These are phyloP conservation scores for Fusarium torreyae DNA, from an alignment of 2,329 filamentous ascomycete genomes.

Conservation along the genomic window DNA sequence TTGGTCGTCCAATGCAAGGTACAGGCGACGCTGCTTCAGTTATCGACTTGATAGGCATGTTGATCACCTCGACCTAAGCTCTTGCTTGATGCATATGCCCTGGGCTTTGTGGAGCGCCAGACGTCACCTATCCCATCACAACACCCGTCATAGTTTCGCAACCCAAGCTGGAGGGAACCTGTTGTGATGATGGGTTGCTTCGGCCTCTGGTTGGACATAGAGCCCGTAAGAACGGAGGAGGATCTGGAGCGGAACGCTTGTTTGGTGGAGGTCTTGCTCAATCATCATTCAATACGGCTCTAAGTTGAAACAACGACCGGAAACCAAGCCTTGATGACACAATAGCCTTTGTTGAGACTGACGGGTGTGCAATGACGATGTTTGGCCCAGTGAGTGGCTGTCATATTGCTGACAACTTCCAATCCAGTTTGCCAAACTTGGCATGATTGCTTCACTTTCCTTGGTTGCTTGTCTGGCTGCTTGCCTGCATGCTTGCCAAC, in stretches of 20 bases:
- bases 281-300: conserved; percentile 24
- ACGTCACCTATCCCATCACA: conserved; percentile 45
- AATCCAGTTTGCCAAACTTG: conserved; percentile 8
- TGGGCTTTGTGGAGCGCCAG: conserved; percentile 41
- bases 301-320: conserved; percentile 38
- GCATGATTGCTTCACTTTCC: conserved; percentile 19
- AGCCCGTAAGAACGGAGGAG: conserved; percentile 11
- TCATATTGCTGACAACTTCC: conserved; percentile 15
- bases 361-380: conserved; percentile 4
- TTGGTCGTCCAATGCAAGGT: conserved; percentile 49
- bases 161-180: conserved; percentile 40
- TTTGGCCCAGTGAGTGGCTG: conserved; percentile 23
- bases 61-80: conserved; percentile 43
- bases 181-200: conserved; percentile 31
- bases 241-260: conserved; percentile 26
- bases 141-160: conserved; percentile 22
- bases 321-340: conserved; percentile 33
- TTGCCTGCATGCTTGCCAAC: conserved; percentile 23
- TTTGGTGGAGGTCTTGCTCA: conserved; percentile 29
- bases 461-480: conserved; percentile 8
- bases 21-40: conserved; percentile 44
- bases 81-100: conserved; percentile 36
- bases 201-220: conserved; percentile 40
- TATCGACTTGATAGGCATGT: conserved; percentile 11
- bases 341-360: conserved; percentile 8